These are phyloP conservation scores for Eucalyptus pumila DNA, from an alignment of 345 rosid genomes.

Conservation along the genomic window DNA sequence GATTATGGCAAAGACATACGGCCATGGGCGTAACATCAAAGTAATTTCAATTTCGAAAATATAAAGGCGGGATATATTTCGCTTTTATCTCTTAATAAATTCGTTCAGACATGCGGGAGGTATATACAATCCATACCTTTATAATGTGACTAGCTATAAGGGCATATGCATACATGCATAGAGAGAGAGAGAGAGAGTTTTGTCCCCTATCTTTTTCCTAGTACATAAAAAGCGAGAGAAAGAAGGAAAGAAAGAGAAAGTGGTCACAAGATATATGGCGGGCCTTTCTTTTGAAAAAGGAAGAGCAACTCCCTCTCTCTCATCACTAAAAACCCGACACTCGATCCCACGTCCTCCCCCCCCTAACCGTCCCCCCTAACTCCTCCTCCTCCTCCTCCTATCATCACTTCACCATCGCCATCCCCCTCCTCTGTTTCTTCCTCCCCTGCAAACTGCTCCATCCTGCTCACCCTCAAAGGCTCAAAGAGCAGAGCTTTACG, in stretches of 20 bases:
- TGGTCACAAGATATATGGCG: slow-evolving; percentile 49
- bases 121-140: neutral
- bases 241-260: slow-evolving; percentile 8
- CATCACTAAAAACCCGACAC: slow-evolving; percentile 11
- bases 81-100: neutral
- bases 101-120: neutral
- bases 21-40: rapidly evolving
- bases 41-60: neutral
- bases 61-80: neutral
- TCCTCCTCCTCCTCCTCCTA: neutral
- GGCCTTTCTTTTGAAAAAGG: slow-evolving; percentile 42
- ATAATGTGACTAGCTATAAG: neutral
- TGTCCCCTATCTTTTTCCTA: neutral
- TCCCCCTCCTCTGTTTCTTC: neutral
- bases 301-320: neutral
- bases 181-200: neutral
- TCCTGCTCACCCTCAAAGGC: neutral
- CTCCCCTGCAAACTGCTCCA: neutral
- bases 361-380: neutral
- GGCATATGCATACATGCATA: neutral
- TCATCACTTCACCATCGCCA: neutral
- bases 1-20: neutral
- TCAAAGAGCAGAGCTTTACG: neutral
- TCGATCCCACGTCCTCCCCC: slow-evolving; percentile 9
- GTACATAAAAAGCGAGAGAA: slow-evolving; percentile 7